Evolutionary conservation across 2,329 filamentous ascomycete species (phyloP), one percentile per base, ranked within the genome.

Genomic region (Aplosporella prunicola): DNA sequence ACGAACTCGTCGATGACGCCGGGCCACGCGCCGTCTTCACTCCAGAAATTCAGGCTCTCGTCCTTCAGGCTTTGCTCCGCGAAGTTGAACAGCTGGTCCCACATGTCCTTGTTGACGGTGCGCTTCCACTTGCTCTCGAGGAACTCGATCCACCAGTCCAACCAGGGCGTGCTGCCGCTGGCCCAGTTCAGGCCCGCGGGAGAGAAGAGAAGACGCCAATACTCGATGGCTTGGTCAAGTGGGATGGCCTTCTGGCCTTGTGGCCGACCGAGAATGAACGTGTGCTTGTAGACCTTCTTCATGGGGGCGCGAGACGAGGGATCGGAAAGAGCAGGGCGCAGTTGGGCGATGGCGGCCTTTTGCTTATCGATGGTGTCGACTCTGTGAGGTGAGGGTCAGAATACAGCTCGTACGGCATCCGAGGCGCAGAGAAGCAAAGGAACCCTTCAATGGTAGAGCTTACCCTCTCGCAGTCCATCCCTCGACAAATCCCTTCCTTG

Each of bases 1-100:
- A 95, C 88, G 61, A 96, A 98, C 39, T 93, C 85, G 57, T 98
- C 91, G 47, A 98, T 80, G 20, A 93, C 81, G 25, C 85, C 83
- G 0, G 89, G 89, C 89, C 89, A 96, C 2, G 86, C 84, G 28
- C 82, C 84, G 4, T 57, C 50, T 56, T 93, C 83, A 51, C 65
- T 84, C 83, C 86, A 95, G 68, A 91, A 96, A 5, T 71, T 65
- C 51, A 95, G 65, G 0, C 65, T 71, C 55, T 93, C 86, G 50
- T 94, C 85, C 23, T 77, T 67, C 39, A 79, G 63, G 10, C 75
- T 80, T 68, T 87, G 85, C 44, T 75, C 62, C 42, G 84, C 83
- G 52, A 98, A 93, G 51, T 85, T 82, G 40, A 89, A 75, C 7
- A 82, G 80, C 73, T 93, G 87, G 58, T 93, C 89, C 91, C 91